Conservation (phyloP, 345 rosid species). For the Eucalyptus cloeziana region DNA sequence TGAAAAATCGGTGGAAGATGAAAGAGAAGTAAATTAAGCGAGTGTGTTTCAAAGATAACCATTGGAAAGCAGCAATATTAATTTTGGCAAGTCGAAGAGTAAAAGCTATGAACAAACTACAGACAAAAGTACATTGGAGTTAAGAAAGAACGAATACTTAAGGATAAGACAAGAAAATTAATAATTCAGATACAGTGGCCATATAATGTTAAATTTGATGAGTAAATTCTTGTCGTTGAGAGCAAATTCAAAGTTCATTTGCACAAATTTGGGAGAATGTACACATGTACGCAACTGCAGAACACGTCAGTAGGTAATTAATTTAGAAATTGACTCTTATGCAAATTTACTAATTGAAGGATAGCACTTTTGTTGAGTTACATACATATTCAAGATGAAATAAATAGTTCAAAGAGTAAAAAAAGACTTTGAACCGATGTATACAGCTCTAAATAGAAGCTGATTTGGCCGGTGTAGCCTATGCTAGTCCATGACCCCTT, state of each 20-base stretch:
- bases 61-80: not conserved
- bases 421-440: not conserved
- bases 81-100: not conserved
- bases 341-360: not conserved
- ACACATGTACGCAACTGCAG: not conserved
- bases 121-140: not conserved
- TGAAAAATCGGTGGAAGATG: not conserved
- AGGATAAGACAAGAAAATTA: not conserved
- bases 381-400: not conserved
- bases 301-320: not conserved
- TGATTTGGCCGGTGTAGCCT: not conserved
- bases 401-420: not conserved
- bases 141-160: not conserved
- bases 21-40: not conserved
- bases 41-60: not conserved
- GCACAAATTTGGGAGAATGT: not conserved
- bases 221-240: not conserved
- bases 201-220: not conserved
- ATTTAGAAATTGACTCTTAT: not conserved
- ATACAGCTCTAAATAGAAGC: not conserved
- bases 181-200: not conserved
- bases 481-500: not conserved
- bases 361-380: not conserved
- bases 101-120: not conserved
- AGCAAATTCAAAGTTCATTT: not conserved